Percentiles rank a stretch among this genome's conserved stretches.
Conservation (phyloP, 2,329 filamentous ascomycete species). For the Cephalotrichum gorgonifer region DNA sequence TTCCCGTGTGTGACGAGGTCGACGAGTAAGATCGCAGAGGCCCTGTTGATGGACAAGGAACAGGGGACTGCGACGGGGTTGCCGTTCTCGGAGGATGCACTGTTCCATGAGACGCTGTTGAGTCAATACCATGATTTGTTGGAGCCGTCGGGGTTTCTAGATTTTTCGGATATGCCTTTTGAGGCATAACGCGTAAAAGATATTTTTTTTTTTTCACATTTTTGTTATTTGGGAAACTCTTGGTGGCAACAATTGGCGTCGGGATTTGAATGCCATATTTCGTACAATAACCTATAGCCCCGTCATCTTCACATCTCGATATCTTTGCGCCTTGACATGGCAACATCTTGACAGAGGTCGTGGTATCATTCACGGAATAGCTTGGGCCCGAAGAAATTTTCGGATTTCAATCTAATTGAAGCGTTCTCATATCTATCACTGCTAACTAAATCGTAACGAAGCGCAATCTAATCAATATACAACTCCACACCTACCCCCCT, state of each 20-base stretch:
- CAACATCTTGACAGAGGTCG: no score
- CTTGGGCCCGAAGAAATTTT: no score
- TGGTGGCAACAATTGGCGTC: background rate
- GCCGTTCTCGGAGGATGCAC: slow-evolving; percentile 10
- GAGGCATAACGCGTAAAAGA: background rate
- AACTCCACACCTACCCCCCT: background rate
- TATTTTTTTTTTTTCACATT: no score
- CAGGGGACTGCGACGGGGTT: slow-evolving; percentile 11
- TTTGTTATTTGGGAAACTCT: background rate
- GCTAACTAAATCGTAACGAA: background rate
- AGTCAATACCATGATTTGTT: slow-evolving; percentile 15
- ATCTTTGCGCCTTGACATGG: no score
- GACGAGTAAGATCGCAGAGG: slow-evolving; percentile 17
- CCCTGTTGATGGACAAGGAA: slow-evolving; percentile 13
- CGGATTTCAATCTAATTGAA: no score
- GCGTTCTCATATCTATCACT: background rate
- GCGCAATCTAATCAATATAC: background rate
- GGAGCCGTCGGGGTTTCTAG: slow-evolving; percentile 7
- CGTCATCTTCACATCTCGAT: no score
- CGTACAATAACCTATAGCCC: no score
- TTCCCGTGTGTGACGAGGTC: slow-evolving; percentile 22
- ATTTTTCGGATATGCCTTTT: slow-evolving; percentile 6
- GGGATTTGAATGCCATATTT: no score
- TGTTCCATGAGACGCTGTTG: slow-evolving; percentile 14
- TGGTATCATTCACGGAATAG: no score